Percentiles rank a stretch among this genome's conserved stretches.
Evolutionary conservation across 768 basidiomycete genomes (phyloP).

Genomic region (Cystobasidium tubakii): DNA sequence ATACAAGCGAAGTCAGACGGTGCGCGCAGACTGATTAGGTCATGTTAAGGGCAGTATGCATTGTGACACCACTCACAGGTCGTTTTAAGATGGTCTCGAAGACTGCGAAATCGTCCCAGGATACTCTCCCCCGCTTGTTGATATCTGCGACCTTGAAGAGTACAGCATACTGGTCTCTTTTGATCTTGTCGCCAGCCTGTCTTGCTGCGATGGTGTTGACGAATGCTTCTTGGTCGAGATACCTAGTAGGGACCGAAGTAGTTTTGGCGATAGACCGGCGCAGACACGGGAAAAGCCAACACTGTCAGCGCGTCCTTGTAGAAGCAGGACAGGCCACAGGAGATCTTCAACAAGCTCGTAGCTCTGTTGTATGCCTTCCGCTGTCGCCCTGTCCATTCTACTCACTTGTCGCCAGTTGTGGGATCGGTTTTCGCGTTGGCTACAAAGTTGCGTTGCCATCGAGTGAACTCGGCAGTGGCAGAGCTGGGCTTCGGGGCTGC

Average conservation of each 20-base stretch:
- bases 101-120: constrained; percentile 92
- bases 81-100: constrained; percentile 89
- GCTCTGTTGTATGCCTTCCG: neutral
- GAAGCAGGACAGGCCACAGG: neutral
- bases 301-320: neutral
- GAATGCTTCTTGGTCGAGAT: constrained; percentile 77
- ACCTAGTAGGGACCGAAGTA: constrained; percentile 55
- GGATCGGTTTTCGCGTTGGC: constrained; percentile 63
- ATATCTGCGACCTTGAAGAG: constrained; percentile 83
- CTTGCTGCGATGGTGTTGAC: constrained; percentile 90
- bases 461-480: constrained; percentile 23
- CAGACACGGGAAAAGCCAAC: neutral
- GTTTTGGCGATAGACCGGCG: neutral
- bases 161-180: constrained; percentile 78
- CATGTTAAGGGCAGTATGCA: constrained; percentile 1
- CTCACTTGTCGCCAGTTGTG: constrained; percentile 71
- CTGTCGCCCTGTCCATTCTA: neutral
- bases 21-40: neutral
- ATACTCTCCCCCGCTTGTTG: constrained; percentile 66
- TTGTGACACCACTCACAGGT: constrained; percentile 80
- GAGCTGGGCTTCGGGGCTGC: neutral
- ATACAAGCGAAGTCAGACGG: constrained; percentile 79
- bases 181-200: constrained; percentile 76
- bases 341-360: too few relatives aligned
- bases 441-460: constrained; percentile 82